These are phyloP conservation scores for Hymenoscyphus occultus DNA, from an alignment of 2,329 filamentous ascomycete genomes.

Conservation along the genomic window DNA sequence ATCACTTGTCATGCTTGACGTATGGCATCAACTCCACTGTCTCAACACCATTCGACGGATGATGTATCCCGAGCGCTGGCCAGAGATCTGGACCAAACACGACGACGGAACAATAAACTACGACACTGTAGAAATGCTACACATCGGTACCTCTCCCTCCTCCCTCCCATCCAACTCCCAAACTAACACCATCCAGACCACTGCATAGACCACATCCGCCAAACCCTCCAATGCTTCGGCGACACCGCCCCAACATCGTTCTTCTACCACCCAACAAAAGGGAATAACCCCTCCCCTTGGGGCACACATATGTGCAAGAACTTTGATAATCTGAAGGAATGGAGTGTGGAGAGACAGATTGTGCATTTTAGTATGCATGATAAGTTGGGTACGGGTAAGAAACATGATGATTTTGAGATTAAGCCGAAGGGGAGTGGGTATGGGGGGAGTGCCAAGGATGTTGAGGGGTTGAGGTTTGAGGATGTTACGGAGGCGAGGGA, in stretches of 20 bases:
- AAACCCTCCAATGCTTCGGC: background rate
- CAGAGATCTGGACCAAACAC: background rate
- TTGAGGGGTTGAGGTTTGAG: background rate
- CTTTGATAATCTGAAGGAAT: background rate
- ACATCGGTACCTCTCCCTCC: background rate
- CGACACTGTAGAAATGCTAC: background rate
- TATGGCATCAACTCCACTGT: constrained; percentile 6
- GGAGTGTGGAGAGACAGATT: background rate
- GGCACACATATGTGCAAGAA: background rate
- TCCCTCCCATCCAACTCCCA: background rate
- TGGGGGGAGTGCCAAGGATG: background rate
- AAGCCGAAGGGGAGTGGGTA: constrained; percentile 5
- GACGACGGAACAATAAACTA: background rate
- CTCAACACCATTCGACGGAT: background rate
- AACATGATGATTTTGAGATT: background rate
- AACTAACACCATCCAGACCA: background rate
- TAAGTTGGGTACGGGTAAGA: background rate
- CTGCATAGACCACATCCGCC: constrained; percentile 2
- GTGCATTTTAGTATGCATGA: background rate
- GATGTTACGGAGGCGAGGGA: background rate
- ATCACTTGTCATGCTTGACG: background rate
- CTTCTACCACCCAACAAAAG: background rate
- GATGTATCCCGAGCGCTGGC: constrained; percentile 6
- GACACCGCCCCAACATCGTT: background rate
- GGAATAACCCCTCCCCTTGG: background rate